phyloP scores from a whole-genome alignment of 345 rosid species.

The Limnanthes douglasii region DNA sequence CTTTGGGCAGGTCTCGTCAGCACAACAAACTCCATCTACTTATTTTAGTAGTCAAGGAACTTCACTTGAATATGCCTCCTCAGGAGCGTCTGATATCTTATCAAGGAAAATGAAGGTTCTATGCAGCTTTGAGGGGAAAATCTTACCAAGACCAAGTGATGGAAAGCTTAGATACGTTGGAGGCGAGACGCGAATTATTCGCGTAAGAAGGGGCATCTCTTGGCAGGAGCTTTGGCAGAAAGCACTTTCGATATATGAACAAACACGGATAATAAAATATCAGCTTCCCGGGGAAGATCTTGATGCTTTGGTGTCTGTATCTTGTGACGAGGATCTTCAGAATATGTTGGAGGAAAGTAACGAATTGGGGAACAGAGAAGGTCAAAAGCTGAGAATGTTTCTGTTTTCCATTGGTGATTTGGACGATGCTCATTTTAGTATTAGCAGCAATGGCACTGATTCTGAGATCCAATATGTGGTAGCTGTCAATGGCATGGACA shows the following conservation, averaged over 20 bases:
- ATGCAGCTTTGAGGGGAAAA: slow-evolving; percentile 84
- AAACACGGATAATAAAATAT: slow-evolving; percentile 55
- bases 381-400: slow-evolving; percentile 62
- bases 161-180: slow-evolving; percentile 88
- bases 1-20: slow-evolving; percentile 32
- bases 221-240: slow-evolving; percentile 53
- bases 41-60: slow-evolving; percentile 20
- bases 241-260: slow-evolving; percentile 41
- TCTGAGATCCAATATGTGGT: slow-evolving; percentile 60
- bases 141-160: slow-evolving; percentile 85
- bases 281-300: slow-evolving; percentile 97
- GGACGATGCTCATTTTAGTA: slow-evolving; percentile 50
- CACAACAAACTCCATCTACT: slow-evolving; percentile 22
- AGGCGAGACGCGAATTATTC: slow-evolving; percentile 61
- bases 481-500: slow-evolving; percentile 69
- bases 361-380: slow-evolving; percentile 41
- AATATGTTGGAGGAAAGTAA: slow-evolving; percentile 83
- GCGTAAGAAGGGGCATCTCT: slow-evolving; percentile 46
- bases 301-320: slow-evolving; percentile 85
- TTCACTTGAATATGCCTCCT: slow-evolving; percentile 18
- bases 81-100: slow-evolving; percentile 28
- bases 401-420: slow-evolving; percentile 48
- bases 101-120: slow-evolving; percentile 49
- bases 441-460: slow-evolving; percentile 30
- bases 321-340: slow-evolving; percentile 74